phyloP scores from a whole-genome alignment of 352 stramenopile species.

The Elongisporangium anandrum region DNA sequence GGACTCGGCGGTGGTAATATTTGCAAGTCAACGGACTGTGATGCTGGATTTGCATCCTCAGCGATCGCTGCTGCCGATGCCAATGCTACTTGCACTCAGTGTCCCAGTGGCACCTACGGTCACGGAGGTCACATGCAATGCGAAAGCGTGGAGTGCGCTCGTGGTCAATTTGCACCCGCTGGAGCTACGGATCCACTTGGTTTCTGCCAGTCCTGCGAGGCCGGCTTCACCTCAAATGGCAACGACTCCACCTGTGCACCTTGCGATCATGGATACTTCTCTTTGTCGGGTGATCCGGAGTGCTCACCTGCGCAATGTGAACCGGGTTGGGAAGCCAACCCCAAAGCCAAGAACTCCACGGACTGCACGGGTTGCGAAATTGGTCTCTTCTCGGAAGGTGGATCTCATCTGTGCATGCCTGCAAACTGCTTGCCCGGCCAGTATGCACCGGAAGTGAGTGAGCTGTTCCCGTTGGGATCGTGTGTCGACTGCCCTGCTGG shows the following conservation, averaged over 20 bases:
- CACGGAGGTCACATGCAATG: conserved; percentile 28
- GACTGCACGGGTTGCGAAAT: conserved; percentile 44
- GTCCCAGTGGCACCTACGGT: conserved; percentile 24
- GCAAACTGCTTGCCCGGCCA: conserved; percentile 31
- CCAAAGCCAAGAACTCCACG: conserved; percentile 23
- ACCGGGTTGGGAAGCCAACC: conserved; percentile 33
- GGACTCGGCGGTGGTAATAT: conserved; percentile 18
- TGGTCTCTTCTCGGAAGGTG: conserved; percentile 34
- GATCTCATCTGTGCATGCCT: conserved; percentile 19
- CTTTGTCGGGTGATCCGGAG: conserved; percentile 9
- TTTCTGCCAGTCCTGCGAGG: conserved; percentile 24
- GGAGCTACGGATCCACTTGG: conserved; percentile 18
- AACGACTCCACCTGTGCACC: conserved; percentile 28
- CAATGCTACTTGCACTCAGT: conserved; percentile 23
- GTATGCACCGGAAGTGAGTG: conserved; percentile 25
- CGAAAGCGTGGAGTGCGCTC: conserved; percentile 21
- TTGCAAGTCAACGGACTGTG: conserved; percentile 22
- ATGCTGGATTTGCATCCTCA: conserved; percentile 20
- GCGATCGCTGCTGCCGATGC: conserved; percentile 16
- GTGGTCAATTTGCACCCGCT: conserved; percentile 18
- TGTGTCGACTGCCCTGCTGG: conserved; percentile 28
- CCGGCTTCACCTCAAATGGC: conserved; percentile 28
- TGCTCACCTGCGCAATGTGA: conserved; percentile 31
- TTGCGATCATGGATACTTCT: conserved; percentile 25
- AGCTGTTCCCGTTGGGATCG: conserved; percentile 3